These are phyloP conservation scores for Russula griseocarnosa DNA, from an alignment of 768 basidiomycete species.

Conservation along the genomic window DNA sequence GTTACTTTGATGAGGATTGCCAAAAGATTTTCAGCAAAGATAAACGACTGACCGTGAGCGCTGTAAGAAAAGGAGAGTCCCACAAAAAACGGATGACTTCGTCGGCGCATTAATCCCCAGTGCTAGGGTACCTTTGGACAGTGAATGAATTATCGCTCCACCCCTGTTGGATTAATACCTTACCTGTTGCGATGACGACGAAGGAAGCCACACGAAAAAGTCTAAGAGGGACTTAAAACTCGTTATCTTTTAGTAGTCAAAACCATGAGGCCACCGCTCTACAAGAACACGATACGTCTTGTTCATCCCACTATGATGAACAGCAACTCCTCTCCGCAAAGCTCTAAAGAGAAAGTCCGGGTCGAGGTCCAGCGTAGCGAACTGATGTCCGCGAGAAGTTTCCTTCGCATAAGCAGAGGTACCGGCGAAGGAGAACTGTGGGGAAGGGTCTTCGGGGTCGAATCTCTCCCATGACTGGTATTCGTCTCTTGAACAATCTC, in stretches of 20 bases:
- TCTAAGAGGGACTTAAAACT: conserved; percentile 33
- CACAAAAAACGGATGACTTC: conserved; percentile 60
- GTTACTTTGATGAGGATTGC: conserved; percentile 31
- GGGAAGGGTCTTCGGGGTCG: conserved; percentile 52
- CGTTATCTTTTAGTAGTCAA: not conserved
- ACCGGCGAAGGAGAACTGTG: conserved; percentile 59
- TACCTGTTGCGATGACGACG: conserved; percentile 66
- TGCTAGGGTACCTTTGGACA: conserved; percentile 53
- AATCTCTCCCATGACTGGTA: conserved; percentile 50
- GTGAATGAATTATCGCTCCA: not conserved
- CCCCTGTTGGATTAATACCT: not conserved
- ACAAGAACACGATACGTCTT: conserved; percentile 54
- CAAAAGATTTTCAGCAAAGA: not conserved
- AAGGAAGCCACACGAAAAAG: conserved; percentile 59
- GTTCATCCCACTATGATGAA: conserved; percentile 70
- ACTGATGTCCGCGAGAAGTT: conserved; percentile 45
- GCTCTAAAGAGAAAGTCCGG: conserved; percentile 47
- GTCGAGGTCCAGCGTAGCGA: conserved; percentile 37
- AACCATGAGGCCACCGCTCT: conserved; percentile 43
- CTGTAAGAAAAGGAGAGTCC: conserved; percentile 59
- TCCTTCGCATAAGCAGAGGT: conserved; percentile 41
- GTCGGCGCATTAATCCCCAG: conserved; percentile 74
- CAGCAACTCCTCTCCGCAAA: conserved; percentile 56
- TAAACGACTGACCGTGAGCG: conserved; percentile 48
- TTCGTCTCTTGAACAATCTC: conserved; percentile 26